Evolutionary conservation across 73 alveolate species (phyloP).

Genomic region (Tetrahymena elliotti): DNA sequence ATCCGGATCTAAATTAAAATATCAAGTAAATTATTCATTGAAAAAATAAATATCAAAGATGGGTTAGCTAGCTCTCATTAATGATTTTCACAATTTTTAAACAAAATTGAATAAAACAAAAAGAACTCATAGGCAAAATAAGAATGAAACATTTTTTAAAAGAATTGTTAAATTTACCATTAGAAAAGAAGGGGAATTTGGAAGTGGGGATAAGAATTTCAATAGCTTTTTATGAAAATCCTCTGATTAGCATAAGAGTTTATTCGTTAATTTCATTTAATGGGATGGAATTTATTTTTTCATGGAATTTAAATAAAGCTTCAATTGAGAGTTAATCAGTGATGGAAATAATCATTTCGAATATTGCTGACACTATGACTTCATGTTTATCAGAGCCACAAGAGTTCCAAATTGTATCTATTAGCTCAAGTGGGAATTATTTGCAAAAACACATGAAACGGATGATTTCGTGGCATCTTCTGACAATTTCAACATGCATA

Average conservation of each 20-base stretch:
- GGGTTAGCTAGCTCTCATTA: too few species aligned
- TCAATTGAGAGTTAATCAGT: not conserved
- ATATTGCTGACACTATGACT: not conserved
- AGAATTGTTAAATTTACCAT: not conserved
- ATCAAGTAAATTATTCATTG: too few species aligned
- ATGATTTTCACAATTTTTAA: too few species aligned
- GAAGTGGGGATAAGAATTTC: not conserved
- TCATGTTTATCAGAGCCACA: not conserved
- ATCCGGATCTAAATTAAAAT: not conserved
- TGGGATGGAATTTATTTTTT: not conserved
- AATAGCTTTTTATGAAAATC: not conserved
- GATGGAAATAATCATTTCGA: not conserved
- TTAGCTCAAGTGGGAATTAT: not conserved
- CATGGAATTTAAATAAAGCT: not conserved
- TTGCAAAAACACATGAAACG: not conserved
- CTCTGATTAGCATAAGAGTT: not conserved
- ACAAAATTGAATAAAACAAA: too few species aligned
- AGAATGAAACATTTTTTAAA: not conserved
- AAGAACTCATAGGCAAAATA: not conserved
- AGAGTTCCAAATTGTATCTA: not conserved
- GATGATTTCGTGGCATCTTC: not conserved
- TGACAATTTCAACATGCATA: not conserved
- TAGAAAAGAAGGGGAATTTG: not conserved
- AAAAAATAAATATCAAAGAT: too few species aligned
- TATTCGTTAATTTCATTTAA: not conserved